Evolutionary conservation across 139 green algal species (phyloP), one percentile per base, ranked within the genome.

Genomic region (Chlamydomonas sp.): DNA sequence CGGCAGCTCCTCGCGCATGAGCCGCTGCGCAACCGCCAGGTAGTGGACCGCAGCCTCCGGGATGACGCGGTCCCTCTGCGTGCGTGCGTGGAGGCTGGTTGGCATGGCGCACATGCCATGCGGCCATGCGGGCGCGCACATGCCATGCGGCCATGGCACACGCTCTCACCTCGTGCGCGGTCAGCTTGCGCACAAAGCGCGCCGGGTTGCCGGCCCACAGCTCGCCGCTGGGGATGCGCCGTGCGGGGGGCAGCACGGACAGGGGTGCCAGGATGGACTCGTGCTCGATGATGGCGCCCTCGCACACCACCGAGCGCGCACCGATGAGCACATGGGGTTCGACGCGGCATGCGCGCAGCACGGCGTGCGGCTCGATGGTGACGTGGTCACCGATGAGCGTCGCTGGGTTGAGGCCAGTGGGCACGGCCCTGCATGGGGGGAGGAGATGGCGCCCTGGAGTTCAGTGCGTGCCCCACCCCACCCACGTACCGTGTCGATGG

Each of bases 131-230:
- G 10, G 43, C 43, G 13, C 43, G 10, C 43, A 54, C 43, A 10
- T 54, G 60, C 20, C 26, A 39, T 39, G 28, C n/a, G n/a, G n/a
- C n/a, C 33, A 4, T n/a, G n/a, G n/a, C n/a, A n/a, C n/a, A n/a
- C n/a, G n/a, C n/a, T n/a, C 79, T 10, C 36, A 90, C 83, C 69
- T 90, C 84, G 59, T 87, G 70, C 8, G 67, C 82, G 38, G 79
- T 93, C 33, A 96, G 74, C 57, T 91, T 80, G 4, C 91, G 83
- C 3, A 96, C 76, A 59, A 87, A 94, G 16, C 72, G 74, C 0
- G 89, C 90, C 26, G 91, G 91, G 69, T 86, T 89, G 48, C 91
- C 90, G 1, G 76, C 89, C 91, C 91, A 97, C 65, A 96, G 71
- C 74, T 97, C 77, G 2, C 89, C 90, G 30, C 79, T 76, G n/a